phyloP scores from a whole-genome alignment of 345 rosid genomes.

The Eucalyptus sp. region DNA sequence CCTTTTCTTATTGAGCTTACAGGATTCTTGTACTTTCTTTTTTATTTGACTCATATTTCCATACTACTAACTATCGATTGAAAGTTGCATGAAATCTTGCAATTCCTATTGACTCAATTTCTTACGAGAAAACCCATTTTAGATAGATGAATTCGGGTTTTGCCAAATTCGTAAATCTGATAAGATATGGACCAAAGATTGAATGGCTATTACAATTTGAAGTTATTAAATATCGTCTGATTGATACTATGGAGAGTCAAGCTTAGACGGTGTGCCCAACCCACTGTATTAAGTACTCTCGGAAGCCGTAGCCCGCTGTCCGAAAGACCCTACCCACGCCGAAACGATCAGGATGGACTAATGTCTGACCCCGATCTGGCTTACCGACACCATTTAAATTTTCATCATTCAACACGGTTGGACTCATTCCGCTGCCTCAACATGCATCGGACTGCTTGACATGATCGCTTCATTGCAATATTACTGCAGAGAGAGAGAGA shows the following conservation, averaged over 20 bases:
- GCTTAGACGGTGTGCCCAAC: neutral
- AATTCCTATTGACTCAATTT: neutral
- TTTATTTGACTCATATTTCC: neutral
- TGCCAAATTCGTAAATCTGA: neutral
- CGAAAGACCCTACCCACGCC: neutral
- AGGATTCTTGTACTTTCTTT: neutral
- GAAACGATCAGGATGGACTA: neutral
- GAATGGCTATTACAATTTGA: neutral
- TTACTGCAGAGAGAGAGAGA: neutral
- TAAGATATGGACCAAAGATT: neutral
- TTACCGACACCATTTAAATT: neutral
- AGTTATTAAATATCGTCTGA: neutral
- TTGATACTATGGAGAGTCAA: neutral
- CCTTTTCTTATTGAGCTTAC: neutral
- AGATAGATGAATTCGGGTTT: neutral
- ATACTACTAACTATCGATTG: neutral
- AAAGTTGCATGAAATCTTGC: neutral
- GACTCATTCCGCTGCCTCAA: neutral
- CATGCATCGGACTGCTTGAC: neutral
- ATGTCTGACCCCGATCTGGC: neutral
- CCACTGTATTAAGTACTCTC: neutral
- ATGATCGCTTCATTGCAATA: neutral
- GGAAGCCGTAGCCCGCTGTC: neutral
- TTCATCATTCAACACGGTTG: neutral
- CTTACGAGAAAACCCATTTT: neutral